These are phyloP conservation scores for Ophiostoma sp. DNA, from an alignment of 2,329 filamentous ascomycete genomes.

Conservation along the genomic window DNA sequence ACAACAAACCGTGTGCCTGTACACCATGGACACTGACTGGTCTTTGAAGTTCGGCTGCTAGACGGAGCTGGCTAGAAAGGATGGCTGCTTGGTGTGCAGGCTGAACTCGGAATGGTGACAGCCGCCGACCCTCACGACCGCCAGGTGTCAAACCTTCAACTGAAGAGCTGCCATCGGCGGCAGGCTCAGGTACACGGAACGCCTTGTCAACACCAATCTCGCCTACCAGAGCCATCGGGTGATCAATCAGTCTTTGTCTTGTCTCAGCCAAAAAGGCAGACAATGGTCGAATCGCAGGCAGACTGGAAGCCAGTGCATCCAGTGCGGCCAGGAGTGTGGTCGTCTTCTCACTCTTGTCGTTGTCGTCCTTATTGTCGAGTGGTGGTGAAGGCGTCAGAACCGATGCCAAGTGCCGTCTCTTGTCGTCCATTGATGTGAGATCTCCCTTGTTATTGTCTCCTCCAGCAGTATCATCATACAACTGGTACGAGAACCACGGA, in stretches of 20 bases:
- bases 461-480: slow-evolving; percentile 62
- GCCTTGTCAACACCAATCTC: slow-evolving; percentile 77
- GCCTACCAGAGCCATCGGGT: slow-evolving; percentile 66
- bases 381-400: slow-evolving; percentile 59
- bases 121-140: slow-evolving; percentile 65
- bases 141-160: slow-evolving; percentile 64
- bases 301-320: slow-evolving; percentile 45
- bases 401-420: slow-evolving; percentile 62
- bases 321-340: slow-evolving; percentile 39
- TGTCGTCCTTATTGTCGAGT: not conserved
- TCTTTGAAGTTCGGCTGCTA: slow-evolving; percentile 67
- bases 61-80: slow-evolving; percentile 65
- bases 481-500: slow-evolving; percentile 79
- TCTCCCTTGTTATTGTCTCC: not conserved
- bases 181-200: slow-evolving; percentile 68
- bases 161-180: slow-evolving; percentile 18
- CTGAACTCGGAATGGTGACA: slow-evolving; percentile 67
- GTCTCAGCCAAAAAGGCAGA: slow-evolving; percentile 51
- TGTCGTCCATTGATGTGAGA: slow-evolving; percentile 38
- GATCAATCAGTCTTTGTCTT: slow-evolving; percentile 52
- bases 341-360: slow-evolving; percentile 29
- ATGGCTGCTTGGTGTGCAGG: slow-evolving; percentile 69
- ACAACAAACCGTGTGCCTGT: slow-evolving; percentile 71
- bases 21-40: slow-evolving; percentile 73
- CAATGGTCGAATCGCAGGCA: slow-evolving; percentile 61